A percentile compares a stretch with the other conserved stretches of the same genome.
Evolutionary conservation across 2,329 filamentous ascomycete species (phyloP).

Genomic region (Dothideomycetes sp.): DNA sequence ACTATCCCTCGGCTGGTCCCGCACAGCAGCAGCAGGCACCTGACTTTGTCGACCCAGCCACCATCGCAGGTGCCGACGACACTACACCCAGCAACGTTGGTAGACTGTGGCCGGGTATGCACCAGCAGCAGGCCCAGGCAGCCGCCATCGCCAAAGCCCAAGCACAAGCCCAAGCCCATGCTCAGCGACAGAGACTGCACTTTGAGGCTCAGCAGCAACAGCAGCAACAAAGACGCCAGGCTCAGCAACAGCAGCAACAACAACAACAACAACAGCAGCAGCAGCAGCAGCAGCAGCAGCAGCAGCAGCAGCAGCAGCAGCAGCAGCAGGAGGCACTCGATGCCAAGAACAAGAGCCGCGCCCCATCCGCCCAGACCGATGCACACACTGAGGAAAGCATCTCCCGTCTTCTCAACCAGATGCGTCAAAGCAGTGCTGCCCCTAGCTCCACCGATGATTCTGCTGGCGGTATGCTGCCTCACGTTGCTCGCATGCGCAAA

Average conservation of each 20-base stretch:
- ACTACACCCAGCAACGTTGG: slow-evolving; percentile 47
- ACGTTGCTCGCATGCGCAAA: slow-evolving; percentile 70
- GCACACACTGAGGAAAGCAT: slow-evolving; percentile 73
- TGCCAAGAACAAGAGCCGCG: slow-evolving; percentile 31
- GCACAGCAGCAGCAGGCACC: slow-evolving; percentile 28
- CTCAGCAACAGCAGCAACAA: slow-evolving; percentile 28
- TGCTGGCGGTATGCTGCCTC: slow-evolving; percentile 44
- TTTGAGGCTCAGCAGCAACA: slow-evolving; percentile 23
- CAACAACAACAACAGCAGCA: slow-evolving; percentile 23
- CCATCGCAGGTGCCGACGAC: slow-evolving; percentile 56
- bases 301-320: slow-evolving; percentile 25
- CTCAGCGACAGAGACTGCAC: slow-evolving; percentile 36
- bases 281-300: slow-evolving; percentile 28
- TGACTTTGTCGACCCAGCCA: slow-evolving; percentile 64
- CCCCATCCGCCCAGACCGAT: slow-evolving; percentile 34
- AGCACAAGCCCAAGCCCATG: slow-evolving; percentile 26
- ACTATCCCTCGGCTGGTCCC: slow-evolving; percentile 44
- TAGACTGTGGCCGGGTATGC: slow-evolving; percentile 85
- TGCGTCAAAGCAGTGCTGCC: slow-evolving; percentile 64
- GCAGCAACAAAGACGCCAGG: slow-evolving; percentile 24
- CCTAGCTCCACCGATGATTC: slow-evolving; percentile 40
- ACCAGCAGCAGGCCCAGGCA: slow-evolving; percentile 71
- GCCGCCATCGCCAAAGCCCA: slow-evolving; percentile 49
- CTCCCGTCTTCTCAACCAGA: slow-evolving; percentile 81
- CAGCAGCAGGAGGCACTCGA: slow-evolving; percentile 29